Evolutionary conservation across 2,329 filamentous ascomycete genomes (phyloP).

Genomic region (Truncatella angustata): DNA sequence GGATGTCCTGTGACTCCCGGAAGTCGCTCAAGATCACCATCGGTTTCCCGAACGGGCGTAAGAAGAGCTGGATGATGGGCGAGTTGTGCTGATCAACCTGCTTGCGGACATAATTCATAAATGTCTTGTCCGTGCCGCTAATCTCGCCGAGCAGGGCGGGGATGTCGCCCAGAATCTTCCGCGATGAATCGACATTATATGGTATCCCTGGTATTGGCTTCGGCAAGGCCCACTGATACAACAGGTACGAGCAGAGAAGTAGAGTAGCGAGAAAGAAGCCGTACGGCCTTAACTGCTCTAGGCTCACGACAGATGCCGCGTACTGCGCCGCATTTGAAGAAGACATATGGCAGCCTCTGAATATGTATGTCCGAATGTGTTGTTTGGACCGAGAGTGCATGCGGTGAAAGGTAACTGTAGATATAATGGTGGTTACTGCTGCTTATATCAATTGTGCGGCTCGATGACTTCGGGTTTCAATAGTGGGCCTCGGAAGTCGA

Average conservation of each 20-base stretch:
- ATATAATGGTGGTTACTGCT: too few species aligned
- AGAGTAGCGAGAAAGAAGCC: neutral
- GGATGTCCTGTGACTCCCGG: slow-evolving; percentile 31
- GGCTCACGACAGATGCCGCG: neutral
- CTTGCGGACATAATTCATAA: slow-evolving; percentile 7
- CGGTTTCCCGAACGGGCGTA: slow-evolving; percentile 30
- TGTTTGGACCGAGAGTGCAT: neutral
- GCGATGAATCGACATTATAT: slow-evolving; percentile 14
- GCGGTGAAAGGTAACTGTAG: neutral
- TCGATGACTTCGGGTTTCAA: too few species aligned
- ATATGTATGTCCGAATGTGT: neutral
- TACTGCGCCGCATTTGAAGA: neutral
- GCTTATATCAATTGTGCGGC: too few species aligned
- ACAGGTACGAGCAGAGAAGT: neutral
- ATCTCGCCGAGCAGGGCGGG: slow-evolving; percentile 4
- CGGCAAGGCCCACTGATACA: slow-evolving; percentile 23
- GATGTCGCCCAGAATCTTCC: slow-evolving; percentile 13
- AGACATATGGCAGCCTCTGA: neutral
- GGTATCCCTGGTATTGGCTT: slow-evolving; percentile 17
- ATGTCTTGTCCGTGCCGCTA: slow-evolving; percentile 2
- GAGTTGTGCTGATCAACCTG: slow-evolving; percentile 10
- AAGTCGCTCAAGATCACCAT: slow-evolving; percentile 31
- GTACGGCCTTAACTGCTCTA: neutral
- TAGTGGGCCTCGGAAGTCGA: too few species aligned
- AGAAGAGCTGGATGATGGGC: slow-evolving; percentile 33